Evolutionary conservation across 1,284 basidiomycete genomes (phyloP).

Genomic region (Chalciporus sp.): DNA sequence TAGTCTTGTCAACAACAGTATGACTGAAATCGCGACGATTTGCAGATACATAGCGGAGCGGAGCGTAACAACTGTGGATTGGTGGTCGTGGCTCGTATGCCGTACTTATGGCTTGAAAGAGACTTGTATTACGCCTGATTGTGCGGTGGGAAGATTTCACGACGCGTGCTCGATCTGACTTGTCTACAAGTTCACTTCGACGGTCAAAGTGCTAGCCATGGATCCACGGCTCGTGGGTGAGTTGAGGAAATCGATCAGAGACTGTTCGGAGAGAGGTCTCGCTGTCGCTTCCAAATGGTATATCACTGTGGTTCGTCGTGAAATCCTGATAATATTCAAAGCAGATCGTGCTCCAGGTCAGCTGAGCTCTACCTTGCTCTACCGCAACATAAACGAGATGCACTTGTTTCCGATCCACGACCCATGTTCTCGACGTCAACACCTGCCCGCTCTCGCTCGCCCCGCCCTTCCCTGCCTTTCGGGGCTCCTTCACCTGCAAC

Average conservation of each 20-base stretch:
- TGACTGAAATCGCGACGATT: slow-evolving; percentile 1
- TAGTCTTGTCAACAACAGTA: slow-evolving; percentile 24
- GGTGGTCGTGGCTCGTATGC: no score
- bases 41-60: slow-evolving; percentile 22
- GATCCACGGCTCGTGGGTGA: slow-evolving; percentile 42
- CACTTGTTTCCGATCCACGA: slow-evolving; percentile 21
- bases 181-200: slow-evolving; percentile 2
- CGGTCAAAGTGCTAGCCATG: slow-evolving; percentile 17
- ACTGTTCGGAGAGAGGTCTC: slow-evolving; percentile 63
- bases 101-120: no score
- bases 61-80: background rate
- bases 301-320: slow-evolving; percentile 22
- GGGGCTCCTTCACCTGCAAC: slow-evolving; percentile 38
- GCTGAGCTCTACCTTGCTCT: slow-evolving; percentile 72
- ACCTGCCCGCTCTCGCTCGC: slow-evolving; percentile 49
- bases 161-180: background rate
- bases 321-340: slow-evolving; percentile 17
- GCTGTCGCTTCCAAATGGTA: slow-evolving; percentile 74
- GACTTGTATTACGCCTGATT: no score
- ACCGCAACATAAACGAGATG: slow-evolving; percentile 48
- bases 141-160: slow-evolving; percentile 23
- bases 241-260: slow-evolving; percentile 54
- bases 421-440: slow-evolving; percentile 52
- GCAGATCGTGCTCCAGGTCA: slow-evolving; percentile 49
- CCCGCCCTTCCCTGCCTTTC: slow-evolving; percentile 41